Evolutionary conservation across 495 filamentous ascomycete genomes (phyloP).

Genomic region (Neurospora sp.): DNA sequence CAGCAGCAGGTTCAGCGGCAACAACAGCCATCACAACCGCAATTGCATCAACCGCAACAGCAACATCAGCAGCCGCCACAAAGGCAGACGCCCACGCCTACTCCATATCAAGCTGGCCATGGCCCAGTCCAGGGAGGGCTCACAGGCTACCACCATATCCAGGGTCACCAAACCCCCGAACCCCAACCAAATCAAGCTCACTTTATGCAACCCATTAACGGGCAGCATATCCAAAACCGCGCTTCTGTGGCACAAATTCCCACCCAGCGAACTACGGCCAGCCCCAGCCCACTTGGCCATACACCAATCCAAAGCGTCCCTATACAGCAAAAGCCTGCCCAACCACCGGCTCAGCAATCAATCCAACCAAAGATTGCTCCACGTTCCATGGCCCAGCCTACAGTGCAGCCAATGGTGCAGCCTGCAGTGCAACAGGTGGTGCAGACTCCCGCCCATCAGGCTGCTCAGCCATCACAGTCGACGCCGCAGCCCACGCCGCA

Average conservation of each 20-base stretch:
- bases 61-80: not conserved
- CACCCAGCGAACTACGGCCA: slow-evolving; percentile 5
- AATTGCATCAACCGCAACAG: slow-evolving; percentile 12
- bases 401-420: not conserved
- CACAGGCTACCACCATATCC: slow-evolving; percentile 6
- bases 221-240: slow-evolving; percentile 8
- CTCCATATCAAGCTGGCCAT: slow-evolving; percentile 5
- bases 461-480: not conserved
- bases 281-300: slow-evolving; percentile 5
- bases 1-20: slow-evolving; percentile 5
- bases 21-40: slow-evolving; percentile 9
- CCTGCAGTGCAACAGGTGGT: not conserved
- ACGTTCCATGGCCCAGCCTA: not conserved
- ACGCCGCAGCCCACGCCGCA: not conserved
- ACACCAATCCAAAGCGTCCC: slow-evolving; percentile 15
- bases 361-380: not conserved
- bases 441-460: slow-evolving; percentile 1
- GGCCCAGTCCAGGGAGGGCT: not conserved
- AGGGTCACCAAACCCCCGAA: slow-evolving; percentile 4
- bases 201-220: slow-evolving; percentile 6
- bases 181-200: slow-evolving; percentile 9
- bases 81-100: slow-evolving; percentile 4
- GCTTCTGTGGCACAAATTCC: slow-evolving; percentile 5
- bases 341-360: slow-evolving; percentile 15
- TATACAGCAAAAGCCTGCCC: slow-evolving; percentile 23